Evolutionary conservation across 345 rosid genomes (phyloP).

Genomic region (Eucalyptus caleyi): DNA sequence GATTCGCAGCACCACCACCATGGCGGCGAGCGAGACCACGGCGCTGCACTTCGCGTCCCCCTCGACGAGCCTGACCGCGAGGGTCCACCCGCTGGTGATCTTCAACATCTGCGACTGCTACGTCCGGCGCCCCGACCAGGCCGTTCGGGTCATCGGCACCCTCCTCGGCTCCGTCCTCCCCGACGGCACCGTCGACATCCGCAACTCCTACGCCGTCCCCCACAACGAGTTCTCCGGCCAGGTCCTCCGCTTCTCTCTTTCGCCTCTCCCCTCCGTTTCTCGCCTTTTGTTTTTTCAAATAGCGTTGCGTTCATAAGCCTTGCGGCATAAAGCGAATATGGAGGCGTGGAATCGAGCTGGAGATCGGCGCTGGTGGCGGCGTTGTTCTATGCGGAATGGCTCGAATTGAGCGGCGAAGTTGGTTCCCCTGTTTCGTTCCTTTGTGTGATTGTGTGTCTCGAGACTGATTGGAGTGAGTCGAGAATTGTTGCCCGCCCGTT

Average conservation of each 20-base stretch:
- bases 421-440: background rate
- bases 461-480: background rate
- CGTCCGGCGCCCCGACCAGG: conserved; percentile 88
- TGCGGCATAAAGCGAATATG: background rate
- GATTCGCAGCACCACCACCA: background rate
- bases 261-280: accelerated
- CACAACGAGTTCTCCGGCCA: conserved; percentile 87
- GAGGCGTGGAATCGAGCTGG: background rate
- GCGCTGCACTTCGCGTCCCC: conserved; percentile 48
- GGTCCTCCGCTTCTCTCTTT: conserved; percentile 9
- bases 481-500: background rate
- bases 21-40: conserved; percentile 68
- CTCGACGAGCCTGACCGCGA: conserved; percentile 34
- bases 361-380: no score
- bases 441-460: background rate
- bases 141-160: conserved; percentile 93
- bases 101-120: conserved; percentile 93
- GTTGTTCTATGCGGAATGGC: background rate
- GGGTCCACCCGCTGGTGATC: conserved; percentile 80
- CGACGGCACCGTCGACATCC: conserved; percentile 87
- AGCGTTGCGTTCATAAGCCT: background rate
- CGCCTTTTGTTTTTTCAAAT: background rate
- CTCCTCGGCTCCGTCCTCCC: conserved; percentile 83
- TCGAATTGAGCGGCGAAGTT: background rate
- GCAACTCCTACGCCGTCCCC: conserved; percentile 95